Evolutionary conservation across 768 basidiomycete species (phyloP), one percentile per base, ranked within the genome.

Genomic region (Russula lepida): DNA sequence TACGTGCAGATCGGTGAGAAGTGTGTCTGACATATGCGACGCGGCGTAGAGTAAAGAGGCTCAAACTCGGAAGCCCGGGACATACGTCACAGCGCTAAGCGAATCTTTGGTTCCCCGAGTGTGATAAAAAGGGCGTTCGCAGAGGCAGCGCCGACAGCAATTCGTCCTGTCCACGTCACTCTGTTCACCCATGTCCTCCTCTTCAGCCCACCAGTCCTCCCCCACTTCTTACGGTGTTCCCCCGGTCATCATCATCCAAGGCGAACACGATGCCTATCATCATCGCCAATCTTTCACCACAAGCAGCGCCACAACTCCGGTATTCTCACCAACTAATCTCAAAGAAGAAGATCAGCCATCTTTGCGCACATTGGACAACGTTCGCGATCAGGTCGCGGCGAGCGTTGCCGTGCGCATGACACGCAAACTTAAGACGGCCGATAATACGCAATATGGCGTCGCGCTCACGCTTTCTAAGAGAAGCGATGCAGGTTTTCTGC

Each of bases 1-100:
- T 55, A 92, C 83, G 68, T 92, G 89, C 1, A 86, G 74, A 28
- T 84, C 77, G 17, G 80, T 72, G 49, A 83, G 68, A 25, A 83
- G 62, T 47, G 67, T 65, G 32, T 56, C 41, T 4, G 59, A 21
- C 59, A 66, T 62, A 27, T 30, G 19, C 19, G 19, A 0, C n/a
- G 32, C 48, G 15, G 33, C 50, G 46, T 30, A 19, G 30, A 15
- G 9, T 1, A 30, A 30, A 27, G 13, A 15, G 13, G 12, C 12
- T 25, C 25, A 27, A 27, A 47, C 43, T 25, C 21, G 46, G 43
- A 21, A 21, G 43, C n/a, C 3, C 41, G n/a, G 41, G 7, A 12
- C 43, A 12, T n/a, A n/a, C n/a, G 41, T 9, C n/a, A n/a, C n/a
- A n/a, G n/a, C n/a, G n/a, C n/a, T n/a, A n/a, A n/a, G n/a, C n/a